phyloP scores from a whole-genome alignment of 768 basidiomycete species.

The Pholiota microspora region DNA sequence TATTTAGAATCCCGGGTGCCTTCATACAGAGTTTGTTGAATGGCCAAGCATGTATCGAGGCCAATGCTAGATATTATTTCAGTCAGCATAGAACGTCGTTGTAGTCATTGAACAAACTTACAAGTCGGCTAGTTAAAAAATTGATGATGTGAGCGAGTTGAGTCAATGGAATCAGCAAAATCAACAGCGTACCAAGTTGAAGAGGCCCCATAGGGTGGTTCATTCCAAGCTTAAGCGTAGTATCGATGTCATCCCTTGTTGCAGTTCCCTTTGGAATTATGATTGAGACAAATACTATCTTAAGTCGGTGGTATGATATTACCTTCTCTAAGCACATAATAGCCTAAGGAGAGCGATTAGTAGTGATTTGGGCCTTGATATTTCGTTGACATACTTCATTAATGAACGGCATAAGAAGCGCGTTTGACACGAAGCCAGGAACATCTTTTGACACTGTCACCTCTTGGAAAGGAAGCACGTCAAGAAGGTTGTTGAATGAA shows the following conservation, averaged over 20 bases:
- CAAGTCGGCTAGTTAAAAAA: conserved; percentile 48
- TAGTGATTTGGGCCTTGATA: not conserved
- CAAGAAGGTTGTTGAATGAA: too few species aligned
- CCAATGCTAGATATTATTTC: conserved; percentile 63
- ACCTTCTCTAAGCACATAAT: conserved; percentile 94
- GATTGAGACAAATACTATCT: not conserved
- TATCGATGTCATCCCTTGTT: conserved; percentile 93
- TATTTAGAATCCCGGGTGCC: conserved; percentile 96
- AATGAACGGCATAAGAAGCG: conserved; percentile 94
- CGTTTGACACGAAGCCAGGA: conserved; percentile 94
- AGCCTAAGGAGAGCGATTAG: conserved; percentile 50
- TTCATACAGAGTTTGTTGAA: conserved; percentile 84
- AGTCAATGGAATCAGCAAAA: not conserved
- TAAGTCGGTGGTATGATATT: not conserved
- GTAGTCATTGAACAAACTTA: conserved; percentile 33
- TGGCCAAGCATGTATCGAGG: conserved; percentile 94
- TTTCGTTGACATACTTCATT: conserved; percentile 62
- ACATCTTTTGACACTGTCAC: conserved; percentile 90
- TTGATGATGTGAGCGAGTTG: not conserved
- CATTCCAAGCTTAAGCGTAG: conserved; percentile 91
- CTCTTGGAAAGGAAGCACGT: conserved; percentile 45
- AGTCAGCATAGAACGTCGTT: not conserved
- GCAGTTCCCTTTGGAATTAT: conserved; percentile 66
- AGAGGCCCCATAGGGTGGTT: conserved; percentile 94
- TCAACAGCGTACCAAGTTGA: conserved; percentile 59